Percentiles rank a stretch among this genome's conserved stretches.
Evolutionary conservation across 2,329 filamentous ascomycete genomes (phyloP).

Genomic region (Alternaria sp.): DNA sequence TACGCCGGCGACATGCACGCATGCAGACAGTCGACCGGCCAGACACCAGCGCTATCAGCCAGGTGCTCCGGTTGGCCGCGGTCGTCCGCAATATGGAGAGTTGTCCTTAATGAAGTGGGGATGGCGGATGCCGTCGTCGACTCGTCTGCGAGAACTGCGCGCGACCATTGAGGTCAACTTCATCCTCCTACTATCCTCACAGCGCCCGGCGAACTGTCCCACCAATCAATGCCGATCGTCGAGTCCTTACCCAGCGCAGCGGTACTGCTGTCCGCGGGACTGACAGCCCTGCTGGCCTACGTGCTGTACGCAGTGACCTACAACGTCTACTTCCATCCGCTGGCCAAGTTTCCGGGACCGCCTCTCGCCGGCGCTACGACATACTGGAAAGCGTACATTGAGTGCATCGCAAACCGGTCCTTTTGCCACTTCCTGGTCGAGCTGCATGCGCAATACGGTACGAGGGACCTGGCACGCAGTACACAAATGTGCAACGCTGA

Average conservation of each 20-base stretch:
- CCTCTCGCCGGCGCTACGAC: slow-evolving; percentile 25
- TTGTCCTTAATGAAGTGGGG: background rate
- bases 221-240: background rate
- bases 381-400: slow-evolving; percentile 40
- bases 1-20: background rate
- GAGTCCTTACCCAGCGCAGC: slow-evolving; percentile 1
- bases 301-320: slow-evolving; percentile 31
- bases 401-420: slow-evolving; percentile 34
- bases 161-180: background rate
- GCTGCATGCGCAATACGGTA: slow-evolving; percentile 36
- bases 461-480: slow-evolving; percentile 5
- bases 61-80: background rate
- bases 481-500: slow-evolving; percentile 10
- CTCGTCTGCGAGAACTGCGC: background rate
- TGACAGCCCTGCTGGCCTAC: slow-evolving; percentile 22
- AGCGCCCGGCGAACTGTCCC: background rate
- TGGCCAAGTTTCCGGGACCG: slow-evolving; percentile 53
- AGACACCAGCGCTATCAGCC: background rate
- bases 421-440: slow-evolving; percentile 35
- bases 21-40: background rate
- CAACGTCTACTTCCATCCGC: slow-evolving; percentile 52
- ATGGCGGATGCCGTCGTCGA: background rate
- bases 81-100: background rate
- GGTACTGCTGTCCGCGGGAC: slow-evolving; percentile 16
- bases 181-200: background rate